Evolutionary conservation across 2,329 filamentous ascomycete genomes (phyloP).

Genomic region (Exophiala viscosa): DNA sequence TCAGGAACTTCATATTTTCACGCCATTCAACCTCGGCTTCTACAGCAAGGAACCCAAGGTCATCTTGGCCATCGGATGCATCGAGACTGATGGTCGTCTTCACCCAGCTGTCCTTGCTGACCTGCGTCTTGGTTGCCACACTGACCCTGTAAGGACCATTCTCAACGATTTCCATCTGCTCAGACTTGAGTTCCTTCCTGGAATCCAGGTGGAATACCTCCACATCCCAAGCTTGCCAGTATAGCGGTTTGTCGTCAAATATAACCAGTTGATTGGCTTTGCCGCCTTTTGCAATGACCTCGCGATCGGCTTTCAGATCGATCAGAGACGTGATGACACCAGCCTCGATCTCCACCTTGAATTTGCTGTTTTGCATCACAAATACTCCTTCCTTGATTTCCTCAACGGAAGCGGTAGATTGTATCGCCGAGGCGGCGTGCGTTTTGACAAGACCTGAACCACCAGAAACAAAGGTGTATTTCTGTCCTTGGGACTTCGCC

Average conservation of each 20-base stretch:
- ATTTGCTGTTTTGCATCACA: constrained; percentile 72
- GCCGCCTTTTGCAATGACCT: constrained; percentile 67
- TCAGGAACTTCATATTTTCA: constrained; percentile 95
- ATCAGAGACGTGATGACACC: constrained; percentile 82
- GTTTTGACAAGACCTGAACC: constrained; percentile 43
- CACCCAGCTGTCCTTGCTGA: constrained; percentile 81
- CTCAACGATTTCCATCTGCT: constrained; percentile 68
- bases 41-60: constrained; percentile 70
- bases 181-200: constrained; percentile 67
- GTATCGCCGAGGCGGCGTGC: constrained; percentile 26
- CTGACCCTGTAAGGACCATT: constrained; percentile 71
- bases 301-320: constrained; percentile 68
- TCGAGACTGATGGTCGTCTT: constrained; percentile 79
- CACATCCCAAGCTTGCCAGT: constrained; percentile 98
- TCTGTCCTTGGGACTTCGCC: constrained; percentile 25
- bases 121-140: constrained; percentile 77
- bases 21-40: constrained; percentile 91
- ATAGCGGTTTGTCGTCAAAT: constrained; percentile 94
- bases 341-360: constrained; percentile 66
- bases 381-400: constrained; percentile 61
- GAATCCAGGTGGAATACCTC: constrained; percentile 94
- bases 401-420: constrained; percentile 44
- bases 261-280: constrained; percentile 90
- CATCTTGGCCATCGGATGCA: constrained; percentile 58
- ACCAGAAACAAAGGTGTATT: constrained; percentile 47